A percentile compares a stretch with the other conserved stretches of the same genome.
phyloP scores from a whole-genome alignment of 768 basidiomycete species.

The Gloeopeniophorella convolvens region DNA sequence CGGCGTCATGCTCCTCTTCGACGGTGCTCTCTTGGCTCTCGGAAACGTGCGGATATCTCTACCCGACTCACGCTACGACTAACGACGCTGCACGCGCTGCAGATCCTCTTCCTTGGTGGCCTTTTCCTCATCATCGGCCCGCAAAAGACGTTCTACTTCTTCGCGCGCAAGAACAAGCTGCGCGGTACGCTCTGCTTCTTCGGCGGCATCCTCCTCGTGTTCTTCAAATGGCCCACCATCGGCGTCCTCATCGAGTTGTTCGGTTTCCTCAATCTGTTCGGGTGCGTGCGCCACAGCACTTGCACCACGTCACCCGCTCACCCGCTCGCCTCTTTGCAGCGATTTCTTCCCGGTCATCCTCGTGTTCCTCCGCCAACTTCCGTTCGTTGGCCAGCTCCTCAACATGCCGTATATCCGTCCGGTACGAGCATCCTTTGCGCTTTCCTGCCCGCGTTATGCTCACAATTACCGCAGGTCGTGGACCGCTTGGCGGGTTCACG shows the following conservation, averaged over 20 bases:
- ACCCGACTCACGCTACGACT: neutral
- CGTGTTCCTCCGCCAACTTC: constrained; percentile 92
- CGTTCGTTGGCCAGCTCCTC: constrained; percentile 81
- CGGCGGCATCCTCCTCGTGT: constrained; percentile 87
- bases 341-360: constrained; percentile 99
- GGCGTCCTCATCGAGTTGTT: constrained; percentile 93
- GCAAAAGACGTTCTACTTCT: constrained; percentile 96
- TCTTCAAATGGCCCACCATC: constrained; percentile 90
- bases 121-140: constrained; percentile 96
- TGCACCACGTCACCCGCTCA: neutral
- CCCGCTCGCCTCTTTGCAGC: constrained; percentile 36
- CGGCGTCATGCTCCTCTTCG: constrained; percentile 94
- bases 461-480: constrained; percentile 24
- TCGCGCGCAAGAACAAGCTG: constrained; percentile 91
- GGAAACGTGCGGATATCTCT: constrained; percentile 69
- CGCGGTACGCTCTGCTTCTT: constrained; percentile 86
- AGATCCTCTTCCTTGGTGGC: constrained; percentile 93
- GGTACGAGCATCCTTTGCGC: constrained; percentile 41
- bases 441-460: neutral
- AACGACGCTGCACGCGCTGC: neutral
- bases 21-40: constrained; percentile 91
- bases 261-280: constrained; percentile 96
- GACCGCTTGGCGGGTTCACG: constrained; percentile 33
- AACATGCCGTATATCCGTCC: constrained; percentile 82
- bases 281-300: constrained; percentile 45